A percentile compares a stretch with the other conserved stretches of the same genome.
These are phyloP conservation scores for Parathielavia appendiculata DNA, from an alignment of 495 filamentous ascomycete genomes.

Conservation along the genomic window DNA sequence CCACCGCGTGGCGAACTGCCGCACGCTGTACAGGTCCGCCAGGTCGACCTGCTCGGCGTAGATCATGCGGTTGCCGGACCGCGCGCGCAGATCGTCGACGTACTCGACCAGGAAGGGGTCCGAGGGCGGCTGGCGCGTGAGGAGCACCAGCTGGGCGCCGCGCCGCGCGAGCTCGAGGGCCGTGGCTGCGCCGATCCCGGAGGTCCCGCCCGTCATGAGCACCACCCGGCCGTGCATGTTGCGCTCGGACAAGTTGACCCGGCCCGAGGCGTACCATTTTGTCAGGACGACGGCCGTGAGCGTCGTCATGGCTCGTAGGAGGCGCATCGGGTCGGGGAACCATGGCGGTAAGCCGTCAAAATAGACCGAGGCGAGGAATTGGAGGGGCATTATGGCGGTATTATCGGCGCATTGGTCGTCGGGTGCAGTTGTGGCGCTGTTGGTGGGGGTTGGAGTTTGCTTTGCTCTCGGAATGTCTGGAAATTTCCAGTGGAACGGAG, in stretches of 20 bases:
- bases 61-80: slow-evolving; percentile 81
- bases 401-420: not conserved
- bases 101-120: slow-evolving; percentile 89
- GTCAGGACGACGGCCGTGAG: slow-evolving; percentile 57
- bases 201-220: slow-evolving; percentile 93
- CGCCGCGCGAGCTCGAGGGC: slow-evolving; percentile 68
- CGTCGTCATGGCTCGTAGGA: slow-evolving; percentile 56
- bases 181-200: slow-evolving; percentile 79
- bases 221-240: slow-evolving; percentile 89
- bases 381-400: slow-evolving; percentile 65
- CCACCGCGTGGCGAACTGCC: slow-evolving; percentile 96
- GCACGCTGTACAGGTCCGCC: slow-evolving; percentile 76
- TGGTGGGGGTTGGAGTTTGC: not conserved
- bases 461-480: not conserved
- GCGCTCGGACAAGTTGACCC: slow-evolving; percentile 69
- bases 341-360: slow-evolving; percentile 58
- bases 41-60: slow-evolving; percentile 95
- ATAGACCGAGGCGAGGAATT: slow-evolving; percentile 57
- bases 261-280: slow-evolving; percentile 75
- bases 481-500: slow-evolving; percentile 1
- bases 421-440: slow-evolving; percentile 7
- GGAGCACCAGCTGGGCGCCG: slow-evolving; percentile 86
- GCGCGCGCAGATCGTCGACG: slow-evolving; percentile 77
- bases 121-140: slow-evolving; percentile 71
- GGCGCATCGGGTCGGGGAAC: slow-evolving; percentile 58